Percentiles rank a stretch among this genome's conserved stretches.
Conservation (phyloP, 805 yeast species). For the Blastobotrys terrestris region DNA sequence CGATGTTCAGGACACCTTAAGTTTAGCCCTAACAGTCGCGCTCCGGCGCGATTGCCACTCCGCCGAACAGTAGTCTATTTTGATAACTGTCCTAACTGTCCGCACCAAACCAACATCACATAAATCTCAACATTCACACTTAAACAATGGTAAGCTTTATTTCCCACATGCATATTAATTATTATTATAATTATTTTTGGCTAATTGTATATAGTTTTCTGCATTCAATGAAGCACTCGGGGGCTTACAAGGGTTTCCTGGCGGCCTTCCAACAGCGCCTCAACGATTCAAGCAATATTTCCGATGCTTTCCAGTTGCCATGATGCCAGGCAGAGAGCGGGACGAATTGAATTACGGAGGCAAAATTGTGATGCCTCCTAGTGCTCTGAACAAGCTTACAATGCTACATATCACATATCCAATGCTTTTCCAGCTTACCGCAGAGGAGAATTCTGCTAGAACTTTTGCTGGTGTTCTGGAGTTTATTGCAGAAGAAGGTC, state of each 20-base stretch:
- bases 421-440: conserved; percentile 79
- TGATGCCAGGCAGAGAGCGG: conserved; percentile 71
- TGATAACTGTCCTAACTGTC: no score
- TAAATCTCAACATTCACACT: no score
- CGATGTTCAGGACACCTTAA: no score
- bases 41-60: background rate
- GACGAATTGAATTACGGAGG: conserved; percentile 88
- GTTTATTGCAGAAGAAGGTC: conserved; percentile 95
- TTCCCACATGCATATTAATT: no score
- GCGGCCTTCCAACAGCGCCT: conserved; percentile 3
- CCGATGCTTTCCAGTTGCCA: conserved; percentile 84
- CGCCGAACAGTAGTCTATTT: no score
- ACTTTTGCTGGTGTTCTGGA: conserved; percentile 95
- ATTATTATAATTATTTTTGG: background rate
- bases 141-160: background rate
- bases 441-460: conserved; percentile 50
- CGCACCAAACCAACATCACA: no score
- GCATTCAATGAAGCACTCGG: conserved; percentile 4
- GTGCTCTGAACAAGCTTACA: conserved; percentile 78
- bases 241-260: background rate
- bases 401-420: conserved; percentile 93
- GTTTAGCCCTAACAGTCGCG: no score
- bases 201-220: conserved; percentile 5
- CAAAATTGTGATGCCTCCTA: conserved; percentile 89
- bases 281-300: conserved; percentile 73